Conservation (phyloP, 495 filamentous ascomycete species). For the Penicillium steckii region DNA sequence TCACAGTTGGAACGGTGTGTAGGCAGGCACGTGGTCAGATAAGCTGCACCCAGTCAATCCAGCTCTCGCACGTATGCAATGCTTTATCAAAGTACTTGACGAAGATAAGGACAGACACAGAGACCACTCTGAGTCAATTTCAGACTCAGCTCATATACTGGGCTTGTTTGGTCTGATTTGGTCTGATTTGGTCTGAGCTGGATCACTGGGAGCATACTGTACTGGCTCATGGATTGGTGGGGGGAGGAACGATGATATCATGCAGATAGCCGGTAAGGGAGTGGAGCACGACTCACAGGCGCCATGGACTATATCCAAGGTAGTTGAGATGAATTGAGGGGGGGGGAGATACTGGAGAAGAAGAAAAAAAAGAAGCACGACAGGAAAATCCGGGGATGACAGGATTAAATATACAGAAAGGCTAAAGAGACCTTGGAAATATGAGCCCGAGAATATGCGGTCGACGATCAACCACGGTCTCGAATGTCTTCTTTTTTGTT, state of each 20-base stretch:
- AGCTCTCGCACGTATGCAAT: background rate
- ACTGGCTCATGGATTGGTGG: background rate
- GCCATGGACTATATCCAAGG: slow-evolving; percentile 16
- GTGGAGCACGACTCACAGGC: slow-evolving; percentile 3
- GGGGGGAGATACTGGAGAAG: background rate
- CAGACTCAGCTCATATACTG: too few species aligned
- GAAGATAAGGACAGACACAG: too few species aligned
- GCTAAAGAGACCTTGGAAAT: too few species aligned
- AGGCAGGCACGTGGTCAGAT: background rate
- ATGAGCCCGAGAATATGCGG: too few species aligned
- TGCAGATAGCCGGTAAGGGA: background rate
- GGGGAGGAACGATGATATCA: background rate
- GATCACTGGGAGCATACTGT: too few species aligned
- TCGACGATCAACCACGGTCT: slow-evolving; percentile 22
- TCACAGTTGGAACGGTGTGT: too few species aligned
- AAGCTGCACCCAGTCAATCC: slow-evolving; percentile 3
- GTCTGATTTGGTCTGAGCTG: too few species aligned
- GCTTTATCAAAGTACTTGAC: background rate
- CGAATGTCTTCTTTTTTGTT: slow-evolving; percentile 15
- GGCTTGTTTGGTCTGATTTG: too few species aligned
- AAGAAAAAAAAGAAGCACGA: background rate
- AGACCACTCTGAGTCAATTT: too few species aligned
- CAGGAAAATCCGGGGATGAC: slow-evolving; percentile 24
- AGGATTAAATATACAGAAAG: slow-evolving; percentile 12
- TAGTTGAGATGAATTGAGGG: background rate